Conservation (phyloP, 1,284 basidiomycete species). For the Chiua sp. region DNA sequence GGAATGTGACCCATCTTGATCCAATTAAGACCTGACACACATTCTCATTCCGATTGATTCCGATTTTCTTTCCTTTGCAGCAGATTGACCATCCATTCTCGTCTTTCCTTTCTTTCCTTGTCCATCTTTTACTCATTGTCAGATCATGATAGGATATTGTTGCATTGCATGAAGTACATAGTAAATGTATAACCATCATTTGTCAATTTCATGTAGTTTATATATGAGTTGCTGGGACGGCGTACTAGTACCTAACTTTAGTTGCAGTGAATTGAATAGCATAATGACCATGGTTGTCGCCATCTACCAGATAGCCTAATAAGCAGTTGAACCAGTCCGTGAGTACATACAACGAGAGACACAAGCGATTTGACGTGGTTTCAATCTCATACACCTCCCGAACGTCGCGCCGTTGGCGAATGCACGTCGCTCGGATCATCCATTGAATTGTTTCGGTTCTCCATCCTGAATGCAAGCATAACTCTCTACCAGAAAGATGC, state of each 20-base stretch:
- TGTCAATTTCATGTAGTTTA: no score
- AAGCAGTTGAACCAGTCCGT: neutral
- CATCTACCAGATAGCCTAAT: no score
- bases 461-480: conserved; percentile 5
- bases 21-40: no score
- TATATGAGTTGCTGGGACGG: no score
- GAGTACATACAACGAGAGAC: conserved; percentile 2
- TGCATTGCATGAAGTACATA: conserved; percentile 16
- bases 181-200: no score
- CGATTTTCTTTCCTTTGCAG: neutral
- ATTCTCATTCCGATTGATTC: no score
- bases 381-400: neutral
- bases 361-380: neutral
- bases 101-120: neutral
- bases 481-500: neutral
- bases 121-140: neutral
- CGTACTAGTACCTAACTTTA: no score
- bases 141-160: conserved; percentile 14
- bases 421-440: neutral
- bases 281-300: no score
- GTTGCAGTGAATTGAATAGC: no score
- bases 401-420: neutral
- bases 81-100: neutral
- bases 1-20: no score
- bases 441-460: neutral